Percentiles rank a stretch among this genome's conserved stretches.
Evolutionary conservation across 163 green algal species (phyloP).

Genomic region (Prototheca cutis): DNA sequence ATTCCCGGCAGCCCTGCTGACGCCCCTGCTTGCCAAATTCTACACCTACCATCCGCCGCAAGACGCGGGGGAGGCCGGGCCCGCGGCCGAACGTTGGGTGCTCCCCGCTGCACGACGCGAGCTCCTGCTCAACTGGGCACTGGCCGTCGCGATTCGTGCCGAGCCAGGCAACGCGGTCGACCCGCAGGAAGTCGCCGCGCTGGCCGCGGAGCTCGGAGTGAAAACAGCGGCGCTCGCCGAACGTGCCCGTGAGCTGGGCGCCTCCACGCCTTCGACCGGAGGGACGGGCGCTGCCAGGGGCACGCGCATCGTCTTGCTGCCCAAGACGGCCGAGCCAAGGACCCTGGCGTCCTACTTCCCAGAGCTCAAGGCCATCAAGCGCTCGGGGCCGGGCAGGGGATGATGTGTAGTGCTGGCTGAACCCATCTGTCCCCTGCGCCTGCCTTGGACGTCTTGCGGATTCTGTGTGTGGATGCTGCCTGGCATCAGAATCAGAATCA

Average conservation of each 20-base stretch:
- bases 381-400: not conserved
- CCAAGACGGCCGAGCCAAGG: not conserved
- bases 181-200: not conserved
- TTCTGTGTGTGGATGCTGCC: no score
- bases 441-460: no score
- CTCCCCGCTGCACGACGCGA: not conserved
- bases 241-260: not conserved
- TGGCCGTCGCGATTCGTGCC: slow-evolving; percentile 20
- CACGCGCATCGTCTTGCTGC: not conserved
- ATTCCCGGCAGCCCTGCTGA: slow-evolving; percentile 27
- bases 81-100: slow-evolving; percentile 1
- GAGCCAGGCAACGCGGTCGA: slow-evolving; percentile 10
- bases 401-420: no score
- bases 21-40: slow-evolving; percentile 43
- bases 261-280: not conserved
- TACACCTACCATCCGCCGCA: slow-evolving; percentile 28
- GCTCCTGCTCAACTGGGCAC: slow-evolving; percentile 19
- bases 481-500: no score
- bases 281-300: not conserved
- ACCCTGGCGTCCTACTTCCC: slow-evolving; percentile 2
- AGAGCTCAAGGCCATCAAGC: not conserved
- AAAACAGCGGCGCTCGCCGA: not conserved
- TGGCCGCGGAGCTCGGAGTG: slow-evolving; percentile 19
- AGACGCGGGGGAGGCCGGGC: slow-evolving; percentile 3
- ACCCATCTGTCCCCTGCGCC: no score